Percentiles rank a stretch among this genome's conserved stretches.
These are phyloP conservation scores for Solanum appendiculatum DNA, from an alignment of 257 asterid genomes.

Conservation along the genomic window DNA sequence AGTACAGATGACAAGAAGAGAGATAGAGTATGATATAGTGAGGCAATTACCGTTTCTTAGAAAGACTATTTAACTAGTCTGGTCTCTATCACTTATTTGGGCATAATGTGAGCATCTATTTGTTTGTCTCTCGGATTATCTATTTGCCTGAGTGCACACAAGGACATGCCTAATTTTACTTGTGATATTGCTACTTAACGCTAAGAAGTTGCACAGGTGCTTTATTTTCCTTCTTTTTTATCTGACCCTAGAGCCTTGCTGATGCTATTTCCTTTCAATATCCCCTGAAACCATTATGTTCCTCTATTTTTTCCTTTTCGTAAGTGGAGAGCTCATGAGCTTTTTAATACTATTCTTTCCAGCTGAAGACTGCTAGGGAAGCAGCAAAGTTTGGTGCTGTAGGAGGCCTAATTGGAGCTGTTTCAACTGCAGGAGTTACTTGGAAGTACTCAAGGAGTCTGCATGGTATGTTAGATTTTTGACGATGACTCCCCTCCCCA, in stretches of 20 bases:
- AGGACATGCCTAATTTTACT: background rate
- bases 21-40: background rate
- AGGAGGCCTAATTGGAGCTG: slow-evolving; percentile 75
- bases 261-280: background rate
- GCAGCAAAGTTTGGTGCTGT: slow-evolving; percentile 54
- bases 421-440: slow-evolving; percentile 59
- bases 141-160: background rate
- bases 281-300: background rate
- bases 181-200: background rate
- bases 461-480: slow-evolving; percentile 42
- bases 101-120: background rate
- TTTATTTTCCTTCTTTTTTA: background rate
- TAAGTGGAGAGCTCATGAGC: background rate
- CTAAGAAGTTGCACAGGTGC: background rate
- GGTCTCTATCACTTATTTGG: background rate
- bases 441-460: slow-evolving; percentile 87
- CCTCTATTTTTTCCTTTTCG: background rate
- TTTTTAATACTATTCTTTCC: slow-evolving; percentile 7
- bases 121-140: background rate
- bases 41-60: background rate
- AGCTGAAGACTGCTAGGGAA: slow-evolving; percentile 76
- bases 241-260: background rate
- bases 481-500: background rate
- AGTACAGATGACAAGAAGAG: background rate
- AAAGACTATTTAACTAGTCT: background rate